Evolutionary conservation across 371 early-diverging fungal species (phyloP).

Genomic region (Dinochytrium kinnereticum): DNA sequence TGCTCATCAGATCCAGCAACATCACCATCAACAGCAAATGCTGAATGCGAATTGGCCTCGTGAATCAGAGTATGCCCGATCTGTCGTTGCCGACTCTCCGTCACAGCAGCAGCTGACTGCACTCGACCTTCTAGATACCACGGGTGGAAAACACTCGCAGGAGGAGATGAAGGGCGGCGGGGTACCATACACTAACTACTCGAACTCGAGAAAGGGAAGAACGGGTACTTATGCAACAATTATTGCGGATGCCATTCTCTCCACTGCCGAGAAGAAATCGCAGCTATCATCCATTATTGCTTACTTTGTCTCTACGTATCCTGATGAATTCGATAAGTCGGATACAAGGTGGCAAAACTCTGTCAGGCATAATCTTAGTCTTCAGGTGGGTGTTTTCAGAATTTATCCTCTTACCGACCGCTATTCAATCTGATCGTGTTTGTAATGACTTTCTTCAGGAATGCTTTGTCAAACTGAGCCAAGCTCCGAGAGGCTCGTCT

Average conservation of each 20-base stretch:
- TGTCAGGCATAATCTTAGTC: constrained; percentile 7
- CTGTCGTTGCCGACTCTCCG: too few species aligned
- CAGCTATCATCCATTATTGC: constrained; percentile 11
- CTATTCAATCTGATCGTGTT: too few species aligned
- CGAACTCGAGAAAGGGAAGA: background rate
- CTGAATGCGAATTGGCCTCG: background rate
- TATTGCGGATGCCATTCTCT: constrained; percentile 3
- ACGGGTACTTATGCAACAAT: constrained; percentile 8
- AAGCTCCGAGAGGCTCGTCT: background rate
- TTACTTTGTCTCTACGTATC: background rate
- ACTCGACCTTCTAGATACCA: too few species aligned
- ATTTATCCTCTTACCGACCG: background rate
- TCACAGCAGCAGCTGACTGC: too few species aligned
- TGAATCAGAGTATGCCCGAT: too few species aligned
- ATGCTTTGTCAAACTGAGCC: background rate
- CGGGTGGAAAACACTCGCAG: too few species aligned
- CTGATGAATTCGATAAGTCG: background rate
- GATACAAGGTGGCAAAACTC: constrained; percentile 14
- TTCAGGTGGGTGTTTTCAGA: background rate
- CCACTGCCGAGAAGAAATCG: constrained; percentile 7
- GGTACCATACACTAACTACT: background rate
- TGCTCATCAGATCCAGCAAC: background rate
- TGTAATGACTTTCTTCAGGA: too few species aligned
- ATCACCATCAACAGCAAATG: background rate
- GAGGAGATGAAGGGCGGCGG: background rate